phyloP scores from a whole-genome alignment of 164 flowering plant genomes.

The Vitis labrusca region DNA sequence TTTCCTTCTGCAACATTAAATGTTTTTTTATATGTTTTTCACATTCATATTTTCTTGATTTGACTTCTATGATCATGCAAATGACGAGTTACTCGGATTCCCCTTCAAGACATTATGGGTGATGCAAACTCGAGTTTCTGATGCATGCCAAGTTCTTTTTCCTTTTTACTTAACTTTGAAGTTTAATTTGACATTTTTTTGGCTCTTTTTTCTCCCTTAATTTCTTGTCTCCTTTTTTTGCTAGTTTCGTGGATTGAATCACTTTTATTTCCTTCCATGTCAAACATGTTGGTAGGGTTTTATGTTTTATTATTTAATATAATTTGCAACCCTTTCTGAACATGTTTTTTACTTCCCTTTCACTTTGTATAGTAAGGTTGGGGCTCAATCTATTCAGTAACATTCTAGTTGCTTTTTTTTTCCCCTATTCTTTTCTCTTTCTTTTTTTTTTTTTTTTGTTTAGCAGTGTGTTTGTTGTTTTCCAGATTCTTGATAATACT shows the following conservation, averaged over 20 bases:
- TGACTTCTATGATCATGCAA: conserved; percentile 19
- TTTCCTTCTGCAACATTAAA: neutral
- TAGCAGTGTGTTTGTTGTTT: no score
- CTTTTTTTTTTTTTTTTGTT: no score
- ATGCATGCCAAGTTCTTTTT: conserved; percentile 26
- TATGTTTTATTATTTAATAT: neutral
- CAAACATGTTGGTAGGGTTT: no score
- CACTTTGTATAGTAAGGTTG: no score
- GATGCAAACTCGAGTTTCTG: conserved; percentile 74
- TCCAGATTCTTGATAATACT: no score
- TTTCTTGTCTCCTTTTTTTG: neutral
- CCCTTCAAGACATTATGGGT: conserved; percentile 82
- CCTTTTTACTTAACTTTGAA: neutral
- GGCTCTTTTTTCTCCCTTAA: neutral
- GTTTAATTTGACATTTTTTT: neutral
- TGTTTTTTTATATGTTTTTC: neutral
- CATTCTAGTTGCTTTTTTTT: no score
- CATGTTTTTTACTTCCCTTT: neutral
- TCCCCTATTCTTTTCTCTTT: no score
- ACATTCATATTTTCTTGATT: no score
- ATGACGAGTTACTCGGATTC: conserved; percentile 84
- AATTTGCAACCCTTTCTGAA: neutral
- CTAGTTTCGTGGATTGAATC: neutral
- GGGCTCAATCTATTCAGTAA: no score
- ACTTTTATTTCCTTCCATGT: no score